Conservation (phyloP, 257 asterid species). For the Penstemon newberryi region DNA sequence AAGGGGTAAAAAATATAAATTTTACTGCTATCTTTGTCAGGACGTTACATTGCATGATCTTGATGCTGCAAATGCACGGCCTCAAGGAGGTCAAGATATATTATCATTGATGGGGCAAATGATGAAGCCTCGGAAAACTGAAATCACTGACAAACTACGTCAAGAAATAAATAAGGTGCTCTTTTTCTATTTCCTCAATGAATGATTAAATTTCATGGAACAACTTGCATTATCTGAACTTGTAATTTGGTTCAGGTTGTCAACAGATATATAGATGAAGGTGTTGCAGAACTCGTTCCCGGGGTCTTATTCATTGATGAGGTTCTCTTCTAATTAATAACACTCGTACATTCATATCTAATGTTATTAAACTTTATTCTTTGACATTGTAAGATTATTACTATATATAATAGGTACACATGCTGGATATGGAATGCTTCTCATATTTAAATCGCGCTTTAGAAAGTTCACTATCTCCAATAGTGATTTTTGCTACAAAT, state of each 20-base stretch:
- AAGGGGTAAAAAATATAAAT: neutral
- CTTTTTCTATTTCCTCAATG: neutral
- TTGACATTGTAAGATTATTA: constrained; percentile 17
- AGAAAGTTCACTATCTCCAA: constrained; percentile 85
- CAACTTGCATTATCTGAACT: too few species aligned
- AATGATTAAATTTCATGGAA: too few species aligned
- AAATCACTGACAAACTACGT: constrained; percentile 88
- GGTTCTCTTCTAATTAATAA: constrained; percentile 35
- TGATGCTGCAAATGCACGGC: constrained; percentile 98
- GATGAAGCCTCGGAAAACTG: constrained; percentile 98
- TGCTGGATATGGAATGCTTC: constrained; percentile 96
- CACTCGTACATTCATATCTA: neutral
- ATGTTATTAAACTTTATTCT: neutral
- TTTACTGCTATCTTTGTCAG: constrained; percentile 33
- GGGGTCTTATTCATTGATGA: constrained; percentile 94
- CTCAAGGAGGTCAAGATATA: constrained; percentile 99
- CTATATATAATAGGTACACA: constrained; percentile 57
- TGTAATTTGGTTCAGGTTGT: constrained; percentile 57
- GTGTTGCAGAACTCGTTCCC: constrained; percentile 94
- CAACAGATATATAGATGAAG: constrained; percentile 88
- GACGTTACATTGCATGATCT: constrained; percentile 94
- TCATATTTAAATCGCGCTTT: constrained; percentile 88
- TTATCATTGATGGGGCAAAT: constrained; percentile 95
- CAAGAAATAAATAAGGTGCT: constrained; percentile 92
- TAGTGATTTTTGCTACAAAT: constrained; percentile 91